Evolutionary conservation across 2,329 filamentous ascomycete genomes (phyloP).

Genomic region (Clonostachys sp.): DNA sequence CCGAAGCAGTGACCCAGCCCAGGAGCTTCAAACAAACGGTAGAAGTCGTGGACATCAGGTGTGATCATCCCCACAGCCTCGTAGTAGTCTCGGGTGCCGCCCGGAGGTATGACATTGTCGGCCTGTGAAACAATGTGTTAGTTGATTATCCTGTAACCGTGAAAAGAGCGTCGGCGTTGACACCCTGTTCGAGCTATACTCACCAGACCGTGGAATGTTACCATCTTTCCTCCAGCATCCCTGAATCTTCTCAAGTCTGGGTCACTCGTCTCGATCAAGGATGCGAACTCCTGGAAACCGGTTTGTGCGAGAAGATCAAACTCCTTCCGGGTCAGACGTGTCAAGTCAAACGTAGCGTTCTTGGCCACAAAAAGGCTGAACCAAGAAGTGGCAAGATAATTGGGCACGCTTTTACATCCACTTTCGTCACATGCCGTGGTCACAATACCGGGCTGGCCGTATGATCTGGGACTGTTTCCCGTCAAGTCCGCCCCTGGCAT

Average conservation of each 20-base stretch:
- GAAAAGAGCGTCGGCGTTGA: background rate
- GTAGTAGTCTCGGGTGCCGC: constrained; percentile 13
- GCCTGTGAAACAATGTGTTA: constrained; percentile 1
- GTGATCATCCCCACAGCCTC: constrained; percentile 7
- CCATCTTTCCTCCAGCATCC: constrained; percentile 3
- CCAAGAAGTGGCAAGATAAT: background rate
- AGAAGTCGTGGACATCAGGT: constrained; percentile 15
- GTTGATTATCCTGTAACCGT: background rate
- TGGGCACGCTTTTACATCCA: background rate
- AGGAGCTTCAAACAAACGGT: constrained; percentile 17
- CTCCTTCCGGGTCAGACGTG: background rate
- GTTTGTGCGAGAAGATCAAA: background rate
- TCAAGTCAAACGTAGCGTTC: background rate
- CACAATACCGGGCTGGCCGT: background rate
- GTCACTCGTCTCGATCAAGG: constrained; percentile 1
- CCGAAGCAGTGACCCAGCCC: constrained; percentile 19
- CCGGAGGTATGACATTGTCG: constrained; percentile 5
- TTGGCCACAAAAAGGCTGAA: background rate
- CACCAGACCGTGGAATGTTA: constrained; percentile 3
- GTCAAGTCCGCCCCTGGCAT: no score
- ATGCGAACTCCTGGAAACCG: background rate
- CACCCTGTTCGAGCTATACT: background rate
- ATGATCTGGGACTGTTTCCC: no score
- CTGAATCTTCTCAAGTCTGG: constrained; percentile 2
- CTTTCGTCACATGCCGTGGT: background rate